Evolutionary conservation across 2,329 filamentous ascomycete species (phyloP).

Genomic region (Penicillium sp.): DNA sequence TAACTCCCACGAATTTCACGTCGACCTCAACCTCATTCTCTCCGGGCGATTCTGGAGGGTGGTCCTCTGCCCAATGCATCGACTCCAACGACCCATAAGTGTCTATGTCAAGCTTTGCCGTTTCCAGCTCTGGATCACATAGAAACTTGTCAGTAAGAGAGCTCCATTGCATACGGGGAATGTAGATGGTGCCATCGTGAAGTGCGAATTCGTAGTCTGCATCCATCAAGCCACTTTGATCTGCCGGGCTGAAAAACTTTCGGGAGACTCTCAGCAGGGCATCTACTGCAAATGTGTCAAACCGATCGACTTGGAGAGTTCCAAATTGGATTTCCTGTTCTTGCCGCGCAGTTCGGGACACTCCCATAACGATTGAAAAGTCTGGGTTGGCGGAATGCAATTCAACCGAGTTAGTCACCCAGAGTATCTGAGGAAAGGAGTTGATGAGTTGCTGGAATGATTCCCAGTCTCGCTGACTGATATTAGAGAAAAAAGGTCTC

Average conservation of each 20-base stretch:
- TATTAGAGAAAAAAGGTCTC: constrained; percentile 10
- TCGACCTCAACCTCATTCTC: constrained; percentile 33
- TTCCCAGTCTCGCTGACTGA: constrained; percentile 3
- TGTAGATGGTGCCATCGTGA: constrained; percentile 7
- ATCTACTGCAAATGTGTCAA: constrained; percentile 3
- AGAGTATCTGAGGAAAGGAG: constrained; percentile 4
- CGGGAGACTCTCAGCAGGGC: constrained; percentile 6
- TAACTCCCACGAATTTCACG: constrained; percentile 34
- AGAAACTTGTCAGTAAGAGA: constrained; percentile 3
- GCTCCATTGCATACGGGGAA: constrained; percentile 12
- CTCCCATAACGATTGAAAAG: constrained; percentile 9
- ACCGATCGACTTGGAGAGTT: constrained; percentile 13
- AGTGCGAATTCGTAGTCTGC: constrained; percentile 17
- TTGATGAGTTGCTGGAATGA: not conserved
- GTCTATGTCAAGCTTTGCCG: constrained; percentile 7
- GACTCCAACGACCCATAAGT: constrained; percentile 11
- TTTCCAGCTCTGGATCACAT: not conserved
- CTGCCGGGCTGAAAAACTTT: constrained; percentile 1
- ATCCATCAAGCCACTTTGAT: not conserved
- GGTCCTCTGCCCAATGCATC: constrained; percentile 2
- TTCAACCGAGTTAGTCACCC: constrained; percentile 9
- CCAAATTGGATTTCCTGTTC: constrained; percentile 10
- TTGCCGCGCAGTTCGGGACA: constrained; percentile 12
- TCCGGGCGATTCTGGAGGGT: not conserved
- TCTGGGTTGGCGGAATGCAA: constrained; percentile 11